These are phyloP conservation scores for Kodamaea sagamina DNA, from an alignment of 805 yeast genomes.

Conservation along the genomic window DNA sequence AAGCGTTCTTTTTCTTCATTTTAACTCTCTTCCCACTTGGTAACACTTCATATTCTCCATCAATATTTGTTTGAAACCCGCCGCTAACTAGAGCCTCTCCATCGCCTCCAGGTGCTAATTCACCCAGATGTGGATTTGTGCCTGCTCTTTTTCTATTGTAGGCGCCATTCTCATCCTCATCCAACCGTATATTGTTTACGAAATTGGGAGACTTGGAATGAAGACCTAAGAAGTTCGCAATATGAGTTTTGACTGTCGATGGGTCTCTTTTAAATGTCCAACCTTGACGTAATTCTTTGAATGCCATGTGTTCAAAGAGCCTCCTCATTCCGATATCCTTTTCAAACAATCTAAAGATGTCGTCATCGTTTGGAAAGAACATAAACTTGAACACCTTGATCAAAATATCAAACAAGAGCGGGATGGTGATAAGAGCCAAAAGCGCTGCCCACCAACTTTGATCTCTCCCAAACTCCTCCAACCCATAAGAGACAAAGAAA, in stretches of 20 bases:
- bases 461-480: conserved; percentile 77
- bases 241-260: conserved; percentile 23
- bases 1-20: conserved; percentile 27
- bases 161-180: conserved; percentile 26
- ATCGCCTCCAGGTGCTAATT: conserved; percentile 51
- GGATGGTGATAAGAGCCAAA: conserved; percentile 55
- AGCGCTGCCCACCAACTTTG: conserved; percentile 84
- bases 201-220: neutral
- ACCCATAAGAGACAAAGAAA: conserved; percentile 70
- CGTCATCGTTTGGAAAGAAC: conserved; percentile 72
- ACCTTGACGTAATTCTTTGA: conserved; percentile 71
- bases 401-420: conserved; percentile 66
- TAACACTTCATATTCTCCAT: conserved; percentile 53
- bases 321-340: conserved; percentile 64
- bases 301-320: conserved; percentile 71
- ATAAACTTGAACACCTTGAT: conserved; percentile 57
- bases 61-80: conserved; percentile 31
- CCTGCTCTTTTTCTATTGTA: conserved; percentile 49
- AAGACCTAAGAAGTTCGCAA: conserved; percentile 14
- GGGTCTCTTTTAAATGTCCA: conserved; percentile 66
- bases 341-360: conserved; percentile 76
- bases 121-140: conserved; percentile 47
- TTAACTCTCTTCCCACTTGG: conserved; percentile 74
- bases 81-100: conserved; percentile 29
- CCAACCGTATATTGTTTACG: neutral